Percentiles rank a stretch among this genome's conserved stretches.
Conservation (phyloP, 176 grass and related monocot species). For the Puya raimondii region DNA sequence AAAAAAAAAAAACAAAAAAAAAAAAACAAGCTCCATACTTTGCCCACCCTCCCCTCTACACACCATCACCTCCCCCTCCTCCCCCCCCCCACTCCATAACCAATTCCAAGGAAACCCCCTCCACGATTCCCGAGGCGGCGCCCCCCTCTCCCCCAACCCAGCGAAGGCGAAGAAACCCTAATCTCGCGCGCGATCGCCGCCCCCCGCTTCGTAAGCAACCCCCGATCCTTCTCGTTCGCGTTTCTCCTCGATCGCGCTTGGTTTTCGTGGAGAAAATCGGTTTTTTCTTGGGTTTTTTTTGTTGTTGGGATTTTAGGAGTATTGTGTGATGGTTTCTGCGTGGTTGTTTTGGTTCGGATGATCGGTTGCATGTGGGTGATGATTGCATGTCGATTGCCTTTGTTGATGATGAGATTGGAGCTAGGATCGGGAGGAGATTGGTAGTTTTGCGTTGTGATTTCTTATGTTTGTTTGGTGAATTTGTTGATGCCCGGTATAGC, state of each 20-base stretch:
- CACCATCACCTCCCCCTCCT: not conserved
- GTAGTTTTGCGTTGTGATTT: not conserved
- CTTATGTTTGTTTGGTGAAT: not conserved
- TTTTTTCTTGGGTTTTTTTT: not conserved
- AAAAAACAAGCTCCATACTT: not conserved
- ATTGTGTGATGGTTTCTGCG: too few relatives aligned
- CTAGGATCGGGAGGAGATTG: conserved; percentile 12
- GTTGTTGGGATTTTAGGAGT: not conserved
- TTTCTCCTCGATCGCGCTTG: conserved; percentile 5
- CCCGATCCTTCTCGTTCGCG: conserved; percentile 1
- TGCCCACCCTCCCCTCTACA: not conserved
- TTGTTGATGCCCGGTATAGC: not conserved
- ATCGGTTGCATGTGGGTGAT: conserved; percentile 1
- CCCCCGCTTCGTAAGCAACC: not conserved
- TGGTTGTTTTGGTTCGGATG: not conserved
- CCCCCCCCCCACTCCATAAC: not conserved
- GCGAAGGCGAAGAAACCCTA: not conserved
- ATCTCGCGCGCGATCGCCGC: conserved; percentile 17
- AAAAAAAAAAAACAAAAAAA: not conserved
- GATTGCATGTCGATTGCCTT: not conserved
- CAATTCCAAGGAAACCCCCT: not conserved
- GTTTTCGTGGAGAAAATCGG: not conserved
- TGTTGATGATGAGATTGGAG: not conserved
- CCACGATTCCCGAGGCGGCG: conserved; percentile 41
- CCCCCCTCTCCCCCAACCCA: not conserved